Percentiles rank a stretch among this genome's conserved stretches.
phyloP scores from a whole-genome alignment of 768 basidiomycete genomes.

The Rhodotorula toruloides region DNA sequence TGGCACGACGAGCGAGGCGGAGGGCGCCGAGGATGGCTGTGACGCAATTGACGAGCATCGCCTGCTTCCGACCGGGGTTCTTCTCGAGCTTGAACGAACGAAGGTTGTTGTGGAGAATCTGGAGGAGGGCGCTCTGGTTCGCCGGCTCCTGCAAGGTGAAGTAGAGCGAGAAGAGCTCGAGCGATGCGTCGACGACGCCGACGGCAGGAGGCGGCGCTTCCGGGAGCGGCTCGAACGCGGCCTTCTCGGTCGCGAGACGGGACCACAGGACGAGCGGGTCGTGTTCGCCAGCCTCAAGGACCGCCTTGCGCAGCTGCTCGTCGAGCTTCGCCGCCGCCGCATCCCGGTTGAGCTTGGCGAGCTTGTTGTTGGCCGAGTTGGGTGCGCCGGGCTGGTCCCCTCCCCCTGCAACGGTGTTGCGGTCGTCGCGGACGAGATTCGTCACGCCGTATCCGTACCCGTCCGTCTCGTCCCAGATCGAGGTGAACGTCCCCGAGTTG shows the following conservation, averaged over 20 bases:
- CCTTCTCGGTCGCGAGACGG: constrained; percentile 47
- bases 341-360: constrained; percentile 65
- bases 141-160: constrained; percentile 69
- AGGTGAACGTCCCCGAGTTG: constrained; percentile 72
- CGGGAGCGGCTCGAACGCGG: constrained; percentile 41
- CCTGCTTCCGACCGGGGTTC: constrained; percentile 78
- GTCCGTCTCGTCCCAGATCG: constrained; percentile 79
- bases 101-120: constrained; percentile 58
- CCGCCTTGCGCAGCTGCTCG: constrained; percentile 66
- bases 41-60: constrained; percentile 72
- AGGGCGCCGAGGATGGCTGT: constrained; percentile 69
- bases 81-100: constrained; percentile 75
- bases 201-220: constrained; percentile 69
- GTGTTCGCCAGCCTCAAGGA: constrained; percentile 78
- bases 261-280: constrained; percentile 67
- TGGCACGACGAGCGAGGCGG: constrained; percentile 44
- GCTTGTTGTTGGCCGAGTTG: constrained; percentile 14
- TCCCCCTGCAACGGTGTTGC: constrained; percentile 37
- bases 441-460: constrained; percentile 90
- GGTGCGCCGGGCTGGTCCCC: constrained; percentile 30
- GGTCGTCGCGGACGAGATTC: constrained; percentile 48
- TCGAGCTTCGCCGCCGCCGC: constrained; percentile 74
- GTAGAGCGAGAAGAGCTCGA: constrained; percentile 76
- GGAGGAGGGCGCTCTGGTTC: constrained; percentile 46
- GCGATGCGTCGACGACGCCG: constrained; percentile 77